These are phyloP conservation scores for Cutaneotrichosporon cutaneum DNA, from an alignment of 1,284 basidiomycete genomes.

Conservation along the genomic window DNA sequence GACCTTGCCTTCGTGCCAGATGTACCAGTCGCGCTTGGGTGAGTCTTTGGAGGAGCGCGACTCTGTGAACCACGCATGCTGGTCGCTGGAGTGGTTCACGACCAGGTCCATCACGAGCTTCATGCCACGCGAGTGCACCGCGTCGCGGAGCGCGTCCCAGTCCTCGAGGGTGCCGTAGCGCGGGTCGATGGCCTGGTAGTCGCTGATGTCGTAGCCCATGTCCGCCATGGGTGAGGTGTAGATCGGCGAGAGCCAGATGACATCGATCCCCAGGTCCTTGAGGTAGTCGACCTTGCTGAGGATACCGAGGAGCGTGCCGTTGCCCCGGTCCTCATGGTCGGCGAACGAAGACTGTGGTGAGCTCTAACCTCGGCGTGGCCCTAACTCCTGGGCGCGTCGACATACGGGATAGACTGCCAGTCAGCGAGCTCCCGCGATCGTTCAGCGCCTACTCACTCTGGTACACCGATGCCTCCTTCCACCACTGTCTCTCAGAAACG, in stretches of 20 bases:
- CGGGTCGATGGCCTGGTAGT: conserved; percentile 54
- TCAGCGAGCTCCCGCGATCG: background rate
- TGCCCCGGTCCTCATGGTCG: conserved; percentile 40
- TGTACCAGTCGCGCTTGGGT: conserved; percentile 56
- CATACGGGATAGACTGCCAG: conserved; percentile 18
- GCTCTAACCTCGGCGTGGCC: background rate
- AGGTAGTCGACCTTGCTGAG: conserved; percentile 54
- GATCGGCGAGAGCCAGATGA: conserved; percentile 53
- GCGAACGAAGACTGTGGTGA: conserved; percentile 28
- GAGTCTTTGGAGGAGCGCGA: conserved; percentile 46
- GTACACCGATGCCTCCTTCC: conserved; percentile 20
- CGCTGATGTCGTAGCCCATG: conserved; percentile 49
- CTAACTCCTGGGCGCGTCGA: background rate
- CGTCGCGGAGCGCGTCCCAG: conserved; percentile 51
- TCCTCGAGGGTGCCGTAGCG: conserved; percentile 55
- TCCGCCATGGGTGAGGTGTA: conserved; percentile 45
- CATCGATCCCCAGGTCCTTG: conserved; percentile 54
- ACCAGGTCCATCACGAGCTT: conserved; percentile 56
- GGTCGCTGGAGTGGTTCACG: conserved; percentile 55
- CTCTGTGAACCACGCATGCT: conserved; percentile 56
- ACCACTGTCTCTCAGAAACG: conserved; percentile 13
- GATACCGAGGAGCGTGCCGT: conserved; percentile 55
- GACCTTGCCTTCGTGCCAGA: conserved; percentile 50
- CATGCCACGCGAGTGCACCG: conserved; percentile 50
- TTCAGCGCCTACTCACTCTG: conserved; percentile 13